Conservation (phyloP, 306 rosid species). For the Cicer arietinum region DNA sequence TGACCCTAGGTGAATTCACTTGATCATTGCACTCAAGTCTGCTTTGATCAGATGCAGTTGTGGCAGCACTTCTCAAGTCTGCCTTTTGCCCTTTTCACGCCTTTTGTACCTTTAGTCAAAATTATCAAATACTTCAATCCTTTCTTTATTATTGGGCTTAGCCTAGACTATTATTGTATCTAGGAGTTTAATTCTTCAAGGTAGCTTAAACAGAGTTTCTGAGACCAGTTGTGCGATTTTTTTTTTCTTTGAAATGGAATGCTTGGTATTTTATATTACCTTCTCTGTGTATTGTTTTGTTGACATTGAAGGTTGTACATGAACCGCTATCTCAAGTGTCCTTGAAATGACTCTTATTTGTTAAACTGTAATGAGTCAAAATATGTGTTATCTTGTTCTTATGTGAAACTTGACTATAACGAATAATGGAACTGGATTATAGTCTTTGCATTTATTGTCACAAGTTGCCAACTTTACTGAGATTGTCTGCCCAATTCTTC, state of each 20-base stretch:
- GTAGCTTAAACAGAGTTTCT: slow-evolving; percentile 17
- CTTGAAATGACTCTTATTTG: background rate
- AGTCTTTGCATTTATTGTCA: background rate
- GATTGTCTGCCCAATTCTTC: slow-evolving; percentile 1
- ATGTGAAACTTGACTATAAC: background rate
- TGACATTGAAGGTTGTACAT: slow-evolving; percentile 12
- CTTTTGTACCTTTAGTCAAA: slow-evolving; percentile 22
- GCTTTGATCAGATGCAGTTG: slow-evolving; percentile 25
- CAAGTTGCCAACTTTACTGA: slow-evolving; percentile 21
- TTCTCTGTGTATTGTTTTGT: background rate
- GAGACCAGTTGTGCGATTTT: background rate
- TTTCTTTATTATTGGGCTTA: background rate
- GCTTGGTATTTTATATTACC: background rate
- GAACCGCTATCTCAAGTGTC: slow-evolving; percentile 12
- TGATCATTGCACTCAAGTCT: slow-evolving; percentile 4
- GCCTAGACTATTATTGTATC: slow-evolving; percentile 1
- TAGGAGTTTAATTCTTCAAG: slow-evolving; percentile 23
- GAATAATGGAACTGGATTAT: background rate
- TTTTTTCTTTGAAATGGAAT: slow-evolving; percentile 25
- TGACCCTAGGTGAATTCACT: background rate
- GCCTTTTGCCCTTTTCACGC: slow-evolving; percentile 16
- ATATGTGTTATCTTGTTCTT: slow-evolving; percentile 17
- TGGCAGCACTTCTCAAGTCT: slow-evolving; percentile 16
- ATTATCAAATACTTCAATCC: background rate
- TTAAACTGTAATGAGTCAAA: slow-evolving; percentile 23